phyloP scores from a whole-genome alignment of 2,329 filamentous ascomycete species.

The Neonectria coccinea region DNA sequence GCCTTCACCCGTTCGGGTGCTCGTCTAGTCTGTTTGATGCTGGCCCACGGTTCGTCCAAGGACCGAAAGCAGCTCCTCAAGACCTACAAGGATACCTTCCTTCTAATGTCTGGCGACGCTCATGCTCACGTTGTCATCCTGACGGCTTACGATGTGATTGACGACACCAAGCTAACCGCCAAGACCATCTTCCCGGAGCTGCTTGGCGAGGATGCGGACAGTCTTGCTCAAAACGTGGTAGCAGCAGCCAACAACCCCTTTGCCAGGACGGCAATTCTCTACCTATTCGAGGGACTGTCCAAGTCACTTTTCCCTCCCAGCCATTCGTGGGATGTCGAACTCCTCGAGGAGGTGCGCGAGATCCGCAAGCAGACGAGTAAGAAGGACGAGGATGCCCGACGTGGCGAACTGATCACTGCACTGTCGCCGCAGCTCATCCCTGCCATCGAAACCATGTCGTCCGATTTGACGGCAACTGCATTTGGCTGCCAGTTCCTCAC shows the following conservation, averaged over 20 bases:
- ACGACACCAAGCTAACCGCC: conserved; percentile 89
- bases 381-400: conserved; percentile 83
- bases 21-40: conserved; percentile 80
- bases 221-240: conserved; percentile 72
- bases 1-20: conserved; percentile 94
- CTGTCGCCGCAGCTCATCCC: conserved; percentile 81
- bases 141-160: conserved; percentile 88
- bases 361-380: conserved; percentile 89
- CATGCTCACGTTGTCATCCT: conserved; percentile 86
- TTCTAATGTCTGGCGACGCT: conserved; percentile 84
- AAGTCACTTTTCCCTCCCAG: conserved; percentile 70
- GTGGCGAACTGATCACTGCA: conserved; percentile 79
- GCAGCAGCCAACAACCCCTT: conserved; percentile 74
- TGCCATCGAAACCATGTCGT: conserved; percentile 75
- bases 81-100: conserved; percentile 89
- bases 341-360: conserved; percentile 81
- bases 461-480: conserved; percentile 76
- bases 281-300: conserved; percentile 79
- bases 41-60: conserved; percentile 90
- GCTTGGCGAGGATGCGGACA: conserved; percentile 75
- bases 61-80: conserved; percentile 90
- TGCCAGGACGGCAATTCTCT: conserved; percentile 77
- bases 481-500: conserved; percentile 90
- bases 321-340: conserved; percentile 73
- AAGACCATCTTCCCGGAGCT: conserved; percentile 92